phyloP scores from a whole-genome alignment of 345 rosid genomes.

The Balakata baccata region DNA sequence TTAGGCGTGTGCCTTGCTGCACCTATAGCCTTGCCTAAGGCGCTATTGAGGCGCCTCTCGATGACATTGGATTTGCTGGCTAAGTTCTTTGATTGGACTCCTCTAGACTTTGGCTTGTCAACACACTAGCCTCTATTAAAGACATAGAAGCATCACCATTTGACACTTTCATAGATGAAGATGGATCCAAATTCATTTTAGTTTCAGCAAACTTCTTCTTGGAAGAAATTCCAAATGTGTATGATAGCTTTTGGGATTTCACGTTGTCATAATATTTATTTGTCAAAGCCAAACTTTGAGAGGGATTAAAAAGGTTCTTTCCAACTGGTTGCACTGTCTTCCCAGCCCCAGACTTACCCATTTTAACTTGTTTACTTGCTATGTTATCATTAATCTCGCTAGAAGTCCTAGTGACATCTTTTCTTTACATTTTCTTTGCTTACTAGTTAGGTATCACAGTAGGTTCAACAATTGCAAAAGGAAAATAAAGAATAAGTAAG shows the following conservation, averaged over 20 bases:
- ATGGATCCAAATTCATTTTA: no score
- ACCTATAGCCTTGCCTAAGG: no score
- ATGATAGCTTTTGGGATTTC: no score
- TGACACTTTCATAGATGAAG: slow-evolving; percentile 38
- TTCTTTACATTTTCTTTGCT: slow-evolving; percentile 79
- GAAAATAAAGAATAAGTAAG: slow-evolving; percentile 26
- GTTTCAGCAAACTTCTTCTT: no score
- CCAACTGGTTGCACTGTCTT: slow-evolving; percentile 37
- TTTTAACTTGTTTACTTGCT: slow-evolving; percentile 54
- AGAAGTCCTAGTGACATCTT: slow-evolving; percentile 49
- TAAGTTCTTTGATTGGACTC: slow-evolving; percentile 37
- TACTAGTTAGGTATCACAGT: slow-evolving; percentile 48
- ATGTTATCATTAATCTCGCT: slow-evolving; percentile 47
- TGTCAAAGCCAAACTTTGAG: no score
- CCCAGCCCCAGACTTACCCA: slow-evolving; percentile 46
- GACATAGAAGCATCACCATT: slow-evolving; percentile 44
- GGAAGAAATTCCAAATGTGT: no score
- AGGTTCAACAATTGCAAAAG: slow-evolving; percentile 50
- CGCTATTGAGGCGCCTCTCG: no score
- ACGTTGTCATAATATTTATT: no score
- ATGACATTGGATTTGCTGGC: slow-evolving; percentile 46
- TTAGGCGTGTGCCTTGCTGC: no score
- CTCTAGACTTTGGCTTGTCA: slow-evolving; percentile 52
- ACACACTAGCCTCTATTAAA: slow-evolving; percentile 37
- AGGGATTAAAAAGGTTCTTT: slow-evolving; percentile 29